phyloP scores from a whole-genome alignment of 768 basidiomycete species.

The Amanita muscaria region DNA sequence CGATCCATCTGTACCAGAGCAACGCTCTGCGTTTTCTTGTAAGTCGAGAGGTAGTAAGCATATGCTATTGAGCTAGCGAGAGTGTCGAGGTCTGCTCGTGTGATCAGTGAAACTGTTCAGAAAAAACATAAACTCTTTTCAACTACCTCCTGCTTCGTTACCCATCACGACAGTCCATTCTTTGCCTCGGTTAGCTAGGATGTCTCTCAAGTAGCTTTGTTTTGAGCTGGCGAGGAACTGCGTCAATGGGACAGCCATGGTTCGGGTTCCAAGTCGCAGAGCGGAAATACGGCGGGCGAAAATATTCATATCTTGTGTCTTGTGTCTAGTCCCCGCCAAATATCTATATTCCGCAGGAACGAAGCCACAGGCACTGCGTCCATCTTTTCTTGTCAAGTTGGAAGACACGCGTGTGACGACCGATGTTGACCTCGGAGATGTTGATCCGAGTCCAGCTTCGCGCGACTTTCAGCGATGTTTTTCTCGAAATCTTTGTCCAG shows the following conservation, averaged over 20 bases:
- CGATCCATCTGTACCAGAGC: conserved; percentile 66
- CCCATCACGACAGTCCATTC: conserved; percentile 89
- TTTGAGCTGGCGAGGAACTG: conserved; percentile 37
- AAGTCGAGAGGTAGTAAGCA: conserved; percentile 62
- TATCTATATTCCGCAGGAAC: too few species aligned
- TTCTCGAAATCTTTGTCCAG: too few species aligned
- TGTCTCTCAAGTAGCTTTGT: conserved; percentile 48
- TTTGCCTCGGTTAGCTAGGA: conserved; percentile 32
- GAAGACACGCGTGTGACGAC: too few species aligned
- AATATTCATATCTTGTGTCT: neutral
- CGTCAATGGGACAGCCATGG: conserved; percentile 14
- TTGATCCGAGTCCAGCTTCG: too few species aligned
- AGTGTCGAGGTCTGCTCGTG: conserved; percentile 72
- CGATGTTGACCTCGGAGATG: too few species aligned
- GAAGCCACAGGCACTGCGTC: too few species aligned
- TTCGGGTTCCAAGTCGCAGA: neutral
- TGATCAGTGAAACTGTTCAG: too few species aligned
- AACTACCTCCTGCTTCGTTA: conserved; percentile 96
- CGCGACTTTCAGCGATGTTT: too few species aligned
- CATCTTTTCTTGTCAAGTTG: too few species aligned
- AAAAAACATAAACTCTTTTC: too few species aligned
- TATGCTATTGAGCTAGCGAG: conserved; percentile 80
- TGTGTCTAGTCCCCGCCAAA: too few species aligned
- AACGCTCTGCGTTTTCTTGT: conserved; percentile 48
- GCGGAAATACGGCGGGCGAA: neutral